These are phyloP conservation scores for Xerocomus nothofagi DNA, from an alignment of 1,284 basidiomycete genomes.

Conservation along the genomic window DNA sequence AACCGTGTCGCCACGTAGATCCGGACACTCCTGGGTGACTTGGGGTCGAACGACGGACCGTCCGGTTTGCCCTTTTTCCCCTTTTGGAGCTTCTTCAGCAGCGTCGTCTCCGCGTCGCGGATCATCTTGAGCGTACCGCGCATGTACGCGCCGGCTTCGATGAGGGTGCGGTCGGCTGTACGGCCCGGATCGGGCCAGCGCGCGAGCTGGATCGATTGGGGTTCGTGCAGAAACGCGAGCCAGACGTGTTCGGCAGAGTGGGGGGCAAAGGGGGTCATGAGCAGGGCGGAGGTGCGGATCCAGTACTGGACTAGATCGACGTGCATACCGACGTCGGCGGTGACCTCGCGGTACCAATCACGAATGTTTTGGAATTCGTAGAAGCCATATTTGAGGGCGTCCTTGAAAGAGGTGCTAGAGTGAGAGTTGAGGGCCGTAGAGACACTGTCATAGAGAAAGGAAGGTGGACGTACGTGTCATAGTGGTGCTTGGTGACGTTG, in stretches of 20 bases:
- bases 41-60: slow-evolving; percentile 68
- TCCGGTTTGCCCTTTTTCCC: slow-evolving; percentile 50
- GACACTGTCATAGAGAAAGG: not conserved
- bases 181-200: slow-evolving; percentile 70
- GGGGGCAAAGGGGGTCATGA: slow-evolving; percentile 89
- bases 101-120: slow-evolving; percentile 81
- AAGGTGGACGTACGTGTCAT: slow-evolving; percentile 65
- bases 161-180: slow-evolving; percentile 57
- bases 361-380: slow-evolving; percentile 93
- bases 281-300: slow-evolving; percentile 79
- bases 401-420: slow-evolving; percentile 88
- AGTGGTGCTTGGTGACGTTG: slow-evolving; percentile 76
- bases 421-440: slow-evolving; percentile 1
- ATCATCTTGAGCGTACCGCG: slow-evolving; percentile 84
- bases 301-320: slow-evolving; percentile 74
- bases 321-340: slow-evolving; percentile 90
- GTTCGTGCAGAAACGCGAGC: slow-evolving; percentile 71
- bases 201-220: slow-evolving; percentile 80
- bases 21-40: slow-evolving; percentile 81
- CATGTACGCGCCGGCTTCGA: slow-evolving; percentile 84
- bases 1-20: slow-evolving; percentile 90
- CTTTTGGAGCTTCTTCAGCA: slow-evolving; percentile 77
- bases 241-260: slow-evolving; percentile 96
- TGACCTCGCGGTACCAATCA: slow-evolving; percentile 97
- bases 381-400: slow-evolving; percentile 93